These are phyloP conservation scores for Picea engelmannii DNA, from an alignment of 83 land plant species.

Conservation along the genomic window DNA sequence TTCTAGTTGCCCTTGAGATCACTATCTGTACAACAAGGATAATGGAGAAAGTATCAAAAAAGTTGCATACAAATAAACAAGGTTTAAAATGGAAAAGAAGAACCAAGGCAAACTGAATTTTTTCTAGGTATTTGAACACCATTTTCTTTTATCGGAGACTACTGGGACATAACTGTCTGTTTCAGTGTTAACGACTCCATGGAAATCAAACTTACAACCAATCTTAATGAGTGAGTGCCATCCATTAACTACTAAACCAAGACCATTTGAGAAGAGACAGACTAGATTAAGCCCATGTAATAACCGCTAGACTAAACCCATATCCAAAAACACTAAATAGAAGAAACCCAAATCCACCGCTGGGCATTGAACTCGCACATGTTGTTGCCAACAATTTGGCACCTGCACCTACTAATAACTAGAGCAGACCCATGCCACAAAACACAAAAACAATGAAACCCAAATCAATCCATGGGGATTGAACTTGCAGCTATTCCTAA, in stretches of 20 bases:
- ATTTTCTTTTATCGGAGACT: neutral
- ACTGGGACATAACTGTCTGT: neutral
- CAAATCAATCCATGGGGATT: neutral
- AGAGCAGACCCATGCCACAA: neutral
- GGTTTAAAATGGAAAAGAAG: neutral
- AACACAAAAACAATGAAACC: neutral
- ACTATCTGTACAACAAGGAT: neutral
- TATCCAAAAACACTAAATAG: no score
- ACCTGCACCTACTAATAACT: no score
- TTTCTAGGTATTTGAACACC: neutral
- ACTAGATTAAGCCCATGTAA: no score
- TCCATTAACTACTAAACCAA: neutral
- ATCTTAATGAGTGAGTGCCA: neutral
- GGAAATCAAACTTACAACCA: neutral
- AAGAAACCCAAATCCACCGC: no score
- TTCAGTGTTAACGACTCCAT: neutral
- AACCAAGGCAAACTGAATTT: neutral
- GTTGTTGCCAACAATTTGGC: no score
- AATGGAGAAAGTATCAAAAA: neutral
- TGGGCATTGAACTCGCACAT: no score
- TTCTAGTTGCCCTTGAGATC: neutral
- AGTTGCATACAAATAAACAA: neutral
- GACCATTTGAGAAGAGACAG: no score
- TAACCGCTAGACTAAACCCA: no score
- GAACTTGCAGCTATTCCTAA: conserved; percentile 1